Evolutionary conservation across 441 rosid species (phyloP).

Genomic region (Aquilaria agallochum): DNA sequence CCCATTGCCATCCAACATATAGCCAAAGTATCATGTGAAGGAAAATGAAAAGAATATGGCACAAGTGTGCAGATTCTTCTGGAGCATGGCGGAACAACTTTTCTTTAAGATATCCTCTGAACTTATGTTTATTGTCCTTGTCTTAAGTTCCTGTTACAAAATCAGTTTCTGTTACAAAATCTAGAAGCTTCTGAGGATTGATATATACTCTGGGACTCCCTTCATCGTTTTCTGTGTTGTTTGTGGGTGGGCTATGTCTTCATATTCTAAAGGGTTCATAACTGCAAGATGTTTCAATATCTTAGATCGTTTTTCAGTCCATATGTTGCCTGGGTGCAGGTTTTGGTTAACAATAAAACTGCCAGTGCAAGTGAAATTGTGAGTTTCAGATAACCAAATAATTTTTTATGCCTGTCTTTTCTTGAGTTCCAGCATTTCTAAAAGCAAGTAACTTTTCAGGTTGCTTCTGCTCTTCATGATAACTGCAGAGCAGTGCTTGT

Average conservation of each 20-base stretch:
- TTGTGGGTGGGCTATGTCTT: constrained; percentile 4
- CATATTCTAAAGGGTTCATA: neutral
- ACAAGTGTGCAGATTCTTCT: no score
- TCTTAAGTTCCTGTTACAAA: no score
- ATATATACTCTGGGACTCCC: no score
- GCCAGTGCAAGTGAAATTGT: constrained; percentile 98
- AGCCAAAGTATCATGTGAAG: no score
- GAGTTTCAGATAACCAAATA: constrained; percentile 24
- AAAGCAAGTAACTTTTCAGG: constrained; percentile 40
- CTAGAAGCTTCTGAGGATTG: no score
- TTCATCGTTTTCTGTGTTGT: no score
- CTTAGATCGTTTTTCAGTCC: neutral
- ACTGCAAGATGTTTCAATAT: constrained; percentile 9
- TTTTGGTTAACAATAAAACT: constrained; percentile 85
- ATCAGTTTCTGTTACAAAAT: no score
- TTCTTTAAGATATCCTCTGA: no score
- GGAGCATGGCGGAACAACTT: no score
- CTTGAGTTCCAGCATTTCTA: constrained; percentile 5
- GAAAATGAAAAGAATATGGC: no score
- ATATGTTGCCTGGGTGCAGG: constrained; percentile 31
- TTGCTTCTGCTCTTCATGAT: constrained; percentile 97
- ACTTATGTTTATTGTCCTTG: no score
- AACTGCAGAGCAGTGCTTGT: constrained; percentile 92
- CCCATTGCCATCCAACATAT: neutral
- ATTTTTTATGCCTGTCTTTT: neutral